These are phyloP conservation scores for Xerocomus potaroensis DNA, from an alignment of 768 basidiomycete genomes.

Conservation along the genomic window DNA sequence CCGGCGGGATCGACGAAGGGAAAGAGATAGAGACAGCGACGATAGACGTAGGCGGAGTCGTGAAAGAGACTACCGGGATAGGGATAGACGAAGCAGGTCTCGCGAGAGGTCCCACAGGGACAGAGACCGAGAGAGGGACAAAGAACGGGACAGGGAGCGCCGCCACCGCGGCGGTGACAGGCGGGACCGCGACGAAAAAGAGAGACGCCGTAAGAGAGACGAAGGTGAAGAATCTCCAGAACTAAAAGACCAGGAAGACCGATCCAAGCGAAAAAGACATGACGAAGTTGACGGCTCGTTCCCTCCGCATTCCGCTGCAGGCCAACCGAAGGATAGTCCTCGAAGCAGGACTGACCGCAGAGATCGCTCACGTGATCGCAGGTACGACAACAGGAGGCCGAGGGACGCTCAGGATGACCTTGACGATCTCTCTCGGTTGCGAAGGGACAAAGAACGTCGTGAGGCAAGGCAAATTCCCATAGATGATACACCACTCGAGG, in stretches of 20 bases:
- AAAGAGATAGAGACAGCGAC: constrained; percentile 51
- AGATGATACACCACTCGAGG: constrained; percentile 38
- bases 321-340: constrained; percentile 45
- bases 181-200: constrained; percentile 47
- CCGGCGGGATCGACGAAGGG: constrained; percentile 40
- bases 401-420: constrained; percentile 55
- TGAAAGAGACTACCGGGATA: constrained; percentile 47
- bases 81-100: constrained; percentile 44
- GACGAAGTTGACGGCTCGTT: constrained; percentile 49
- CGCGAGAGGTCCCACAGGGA: constrained; percentile 46
- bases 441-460: constrained; percentile 40
- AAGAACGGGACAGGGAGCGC: constrained; percentile 34
- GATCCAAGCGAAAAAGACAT: constrained; percentile 61
- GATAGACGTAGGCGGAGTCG: constrained; percentile 61
- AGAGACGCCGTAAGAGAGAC: constrained; percentile 67
- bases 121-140: constrained; percentile 28
- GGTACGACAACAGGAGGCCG: constrained; percentile 46
- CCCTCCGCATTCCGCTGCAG: constrained; percentile 31
- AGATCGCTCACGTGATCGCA: constrained; percentile 53
- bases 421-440: constrained; percentile 49
- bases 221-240: constrained; percentile 50
- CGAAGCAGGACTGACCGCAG: constrained; percentile 41
- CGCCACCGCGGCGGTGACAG: constrained; percentile 45
- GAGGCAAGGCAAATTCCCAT: constrained; percentile 37
- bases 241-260: constrained; percentile 45